Conservation (phyloP, 495 filamentous ascomycete species). For the Gamarada debralockiae region DNA sequence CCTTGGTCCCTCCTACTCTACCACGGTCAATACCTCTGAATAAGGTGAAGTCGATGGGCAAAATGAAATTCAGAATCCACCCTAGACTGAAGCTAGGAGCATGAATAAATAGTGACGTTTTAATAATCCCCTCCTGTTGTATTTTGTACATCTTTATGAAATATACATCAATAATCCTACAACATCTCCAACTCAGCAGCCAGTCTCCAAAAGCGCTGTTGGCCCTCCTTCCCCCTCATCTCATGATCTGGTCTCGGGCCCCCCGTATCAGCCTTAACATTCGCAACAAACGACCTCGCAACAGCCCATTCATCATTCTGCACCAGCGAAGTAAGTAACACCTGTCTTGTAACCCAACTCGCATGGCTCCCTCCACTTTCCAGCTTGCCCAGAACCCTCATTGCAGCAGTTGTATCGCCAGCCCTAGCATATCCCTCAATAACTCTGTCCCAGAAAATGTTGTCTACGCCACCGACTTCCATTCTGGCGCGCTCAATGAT, state of each 20-base stretch:
- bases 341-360: slow-evolving; percentile 40
- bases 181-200: slow-evolving; percentile 19
- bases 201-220: slow-evolving; percentile 22
- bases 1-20: no score
- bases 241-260: slow-evolving; percentile 6
- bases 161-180: background rate
- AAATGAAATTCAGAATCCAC: no score
- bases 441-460: slow-evolving; percentile 63
- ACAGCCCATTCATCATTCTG: slow-evolving; percentile 33
- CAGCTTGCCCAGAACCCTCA: slow-evolving; percentile 45
- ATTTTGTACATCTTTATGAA: no score
- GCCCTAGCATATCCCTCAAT: slow-evolving; percentile 55
- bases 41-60: no score
- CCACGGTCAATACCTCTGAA: no score
- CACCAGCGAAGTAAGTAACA: slow-evolving; percentile 43
- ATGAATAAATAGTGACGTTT: no score
- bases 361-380: slow-evolving; percentile 34
- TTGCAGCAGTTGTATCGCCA: slow-evolving; percentile 45
- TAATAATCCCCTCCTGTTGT: no score
- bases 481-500: slow-evolving; percentile 46
- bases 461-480: slow-evolving; percentile 38
- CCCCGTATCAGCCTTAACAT: slow-evolving; percentile 13
- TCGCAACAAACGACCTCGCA: slow-evolving; percentile 19
- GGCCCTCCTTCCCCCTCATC: slow-evolving; percentile 8
- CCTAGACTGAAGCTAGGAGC: no score